Evolutionary conservation across 352 stramenopile genomes (phyloP), one percentile per base, ranked within the genome.

Genomic region (Thalassiosira hispida): DNA sequence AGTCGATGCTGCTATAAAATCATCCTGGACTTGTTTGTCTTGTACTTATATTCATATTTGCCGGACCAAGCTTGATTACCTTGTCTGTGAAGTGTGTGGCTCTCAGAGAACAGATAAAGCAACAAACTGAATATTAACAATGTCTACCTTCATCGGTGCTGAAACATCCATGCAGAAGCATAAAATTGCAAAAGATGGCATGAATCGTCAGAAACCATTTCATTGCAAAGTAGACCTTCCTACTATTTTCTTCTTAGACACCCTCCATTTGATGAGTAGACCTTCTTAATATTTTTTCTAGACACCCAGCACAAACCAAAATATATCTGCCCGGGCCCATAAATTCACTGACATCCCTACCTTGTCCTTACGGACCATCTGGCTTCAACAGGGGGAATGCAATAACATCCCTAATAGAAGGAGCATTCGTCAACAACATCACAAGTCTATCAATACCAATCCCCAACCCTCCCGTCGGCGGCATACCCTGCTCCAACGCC

Each of bases 371-470:
- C n/a, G n/a, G n/a, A n/a, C n/a, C 20, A 67, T 87, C 84, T n/a
- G 83, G 80, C 63, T 90, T 92, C 65, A 97, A 77, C n/a, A 97
- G 77, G 27, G 95, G 95, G 68, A 97, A 97, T 11, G 93, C 90
- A 74, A 97, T 95, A 16, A 98, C 94, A 82, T 98, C 95, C 31
- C 93, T 88, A 83, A 98, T 97, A 16, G 87, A 94, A 11, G 90
- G 85, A 23, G 90, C 94, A 86, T 98, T 98, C 55, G 95, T 97
- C 68, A 98, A 86, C 74, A 98, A 94, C 97, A 99, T 98, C 0
- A 93, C 96, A 42, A 99, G 86, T 70, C 97, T 95, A 88, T 99
- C 97, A 68, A 99, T 96, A 44, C 97, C 97, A 78, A 98, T 97
- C 60, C 97, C 97, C 84, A 98, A 96, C 49, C 97, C 97, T 59